Evolutionary conservation across 805 yeast genomes (phyloP), one percentile per base, ranked within the genome.

Genomic region (Saturnispora halmiae): DNA sequence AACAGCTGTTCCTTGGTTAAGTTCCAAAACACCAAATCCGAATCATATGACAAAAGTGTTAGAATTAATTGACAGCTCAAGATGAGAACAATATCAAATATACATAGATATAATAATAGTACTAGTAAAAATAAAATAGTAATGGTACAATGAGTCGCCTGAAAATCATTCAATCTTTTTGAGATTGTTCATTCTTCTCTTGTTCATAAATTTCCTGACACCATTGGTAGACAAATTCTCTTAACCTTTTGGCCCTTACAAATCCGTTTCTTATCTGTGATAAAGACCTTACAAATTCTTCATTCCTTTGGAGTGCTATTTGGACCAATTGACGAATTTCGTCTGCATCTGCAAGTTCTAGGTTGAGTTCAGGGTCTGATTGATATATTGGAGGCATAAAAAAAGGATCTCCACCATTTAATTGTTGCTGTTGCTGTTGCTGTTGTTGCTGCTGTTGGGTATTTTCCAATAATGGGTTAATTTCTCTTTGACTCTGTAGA

Each of bases 231-330:
- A 92, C 72, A 48, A 77, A 75, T 34, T 72, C 72, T 50, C 84
- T 79, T 49, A 82, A 69, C 45, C 90, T 66, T 50, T 82, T 84
- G 0, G 95, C 90, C 51, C 83, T 73, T 27, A 82, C 76, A 21
- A 90, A 64, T 1, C 87, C 94, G 51, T 71, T 71, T 50, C 96
- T 70, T 28, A 92, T 70, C 27, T 69, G 73, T n/a, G 75, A 67
- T 52, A 92, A 64, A 46, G 87, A 82, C 52, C 90, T 71, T 38
- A 87, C 79, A 56, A 81, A 90, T 59, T 92, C 97, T 54, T 85
- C 87, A 44, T 79, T 75, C 46, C 90, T 76, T 59, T 88, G 95
- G 34, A 86, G 66, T 0, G 82, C 81, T 34, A 80, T 86, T 66
- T 73, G 95, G 39, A 75, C 77, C 58, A 77, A 69, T 52, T 82